Conservation (phyloP, 306 rosid genomes). For the Ochetophila trinervis region DNA sequence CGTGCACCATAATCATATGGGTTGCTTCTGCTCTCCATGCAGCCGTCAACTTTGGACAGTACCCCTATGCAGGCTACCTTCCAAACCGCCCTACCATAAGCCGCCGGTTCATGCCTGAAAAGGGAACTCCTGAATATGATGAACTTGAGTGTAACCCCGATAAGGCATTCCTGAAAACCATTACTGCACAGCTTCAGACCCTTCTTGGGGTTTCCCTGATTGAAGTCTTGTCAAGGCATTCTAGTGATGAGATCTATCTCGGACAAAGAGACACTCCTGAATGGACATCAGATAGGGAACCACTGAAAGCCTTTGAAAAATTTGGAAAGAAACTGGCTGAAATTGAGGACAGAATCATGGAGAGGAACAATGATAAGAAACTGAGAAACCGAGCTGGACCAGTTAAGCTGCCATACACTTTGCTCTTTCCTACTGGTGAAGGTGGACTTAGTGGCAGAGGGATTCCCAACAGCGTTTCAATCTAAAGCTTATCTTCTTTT, state of each 20-base stretch:
- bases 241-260: constrained; percentile 53
- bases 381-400: constrained; percentile 61
- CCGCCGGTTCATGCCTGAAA: constrained; percentile 49
- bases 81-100: constrained; percentile 65
- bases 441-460: constrained; percentile 72
- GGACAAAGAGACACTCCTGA: constrained; percentile 49
- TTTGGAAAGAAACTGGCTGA: constrained; percentile 47
- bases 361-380: constrained; percentile 44
- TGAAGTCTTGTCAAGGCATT: constrained; percentile 62
- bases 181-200: constrained; percentile 50
- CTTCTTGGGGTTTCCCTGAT: constrained; percentile 48
- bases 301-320: constrained; percentile 48
- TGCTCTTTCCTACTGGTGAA: constrained; percentile 60
- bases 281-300: constrained; percentile 54
- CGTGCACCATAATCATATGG: constrained; percentile 53
- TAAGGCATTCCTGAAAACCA: constrained; percentile 45
- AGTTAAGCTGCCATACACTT: constrained; percentile 65
- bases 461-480: constrained; percentile 81
- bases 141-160: constrained; percentile 46
- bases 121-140: constrained; percentile 47
- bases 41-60: constrained; percentile 66
- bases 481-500: constrained; percentile 18
- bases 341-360: constrained; percentile 43
- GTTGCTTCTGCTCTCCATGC: constrained; percentile 72
- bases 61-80: constrained; percentile 66